Evolutionary conservation across 2,329 filamentous ascomycete genomes (phyloP).

Genomic region (Aspergillus udagawae): DNA sequence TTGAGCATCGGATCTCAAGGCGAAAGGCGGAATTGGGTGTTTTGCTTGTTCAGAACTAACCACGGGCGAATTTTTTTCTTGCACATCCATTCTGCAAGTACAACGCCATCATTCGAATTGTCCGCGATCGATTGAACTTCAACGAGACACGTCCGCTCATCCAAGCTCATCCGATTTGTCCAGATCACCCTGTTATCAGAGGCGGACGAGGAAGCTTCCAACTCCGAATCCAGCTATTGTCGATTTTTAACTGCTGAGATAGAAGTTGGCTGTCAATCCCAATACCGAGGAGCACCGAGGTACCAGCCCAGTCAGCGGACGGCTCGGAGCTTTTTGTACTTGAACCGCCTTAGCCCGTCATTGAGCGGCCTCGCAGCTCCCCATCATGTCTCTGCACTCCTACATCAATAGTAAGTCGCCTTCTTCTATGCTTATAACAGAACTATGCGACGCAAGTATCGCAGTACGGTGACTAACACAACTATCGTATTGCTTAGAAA

Average conservation of each 20-base stretch:
- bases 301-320: neutral
- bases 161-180: neutral
- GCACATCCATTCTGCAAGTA: neutral
- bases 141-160: neutral
- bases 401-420: slow-evolving; percentile 51
- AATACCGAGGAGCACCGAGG: neutral
- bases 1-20: neutral
- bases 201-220: neutral
- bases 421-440: neutral
- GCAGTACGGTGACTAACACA: slow-evolving; percentile 11
- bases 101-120: neutral
- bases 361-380: neutral
- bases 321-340: neutral
- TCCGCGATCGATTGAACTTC: neutral
- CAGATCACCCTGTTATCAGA: neutral
- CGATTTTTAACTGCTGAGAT: neutral
- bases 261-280: neutral
- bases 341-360: neutral
- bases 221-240: neutral
- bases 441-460: neutral
- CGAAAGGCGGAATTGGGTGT: neutral
- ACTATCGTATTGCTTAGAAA: slow-evolving; percentile 56
- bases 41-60: neutral
- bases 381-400: slow-evolving; percentile 49
- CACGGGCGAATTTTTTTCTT: neutral